Percentiles rank a stretch among this genome's conserved stretches.
Conservation (phyloP, 2,329 filamentous ascomycete genomes). For the Exophiala mesophila region DNA sequence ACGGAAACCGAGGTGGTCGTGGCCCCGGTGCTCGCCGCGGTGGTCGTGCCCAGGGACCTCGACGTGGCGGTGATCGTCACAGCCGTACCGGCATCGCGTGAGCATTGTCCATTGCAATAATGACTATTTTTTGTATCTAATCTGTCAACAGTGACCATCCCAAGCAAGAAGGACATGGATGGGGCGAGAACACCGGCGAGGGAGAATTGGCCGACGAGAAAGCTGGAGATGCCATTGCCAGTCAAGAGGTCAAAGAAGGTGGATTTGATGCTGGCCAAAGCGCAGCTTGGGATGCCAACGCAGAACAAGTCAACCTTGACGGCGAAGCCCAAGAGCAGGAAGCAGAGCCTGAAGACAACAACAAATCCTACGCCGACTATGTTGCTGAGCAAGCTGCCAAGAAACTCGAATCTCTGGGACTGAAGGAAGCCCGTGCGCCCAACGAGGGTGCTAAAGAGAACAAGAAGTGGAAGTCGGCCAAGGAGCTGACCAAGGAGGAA, state of each 20-base stretch:
- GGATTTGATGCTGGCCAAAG: slow-evolving; percentile 35
- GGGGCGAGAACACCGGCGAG: slow-evolving; percentile 76
- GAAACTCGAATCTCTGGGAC: slow-evolving; percentile 62
- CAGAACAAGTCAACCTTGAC: slow-evolving; percentile 19
- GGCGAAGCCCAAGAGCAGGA: slow-evolving; percentile 30
- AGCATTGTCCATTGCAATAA: slow-evolving; percentile 29
- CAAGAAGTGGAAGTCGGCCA: slow-evolving; percentile 50
- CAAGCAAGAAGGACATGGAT: slow-evolving; percentile 67
- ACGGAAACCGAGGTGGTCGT: slow-evolving; percentile 29
- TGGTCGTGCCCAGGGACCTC: slow-evolving; percentile 55
- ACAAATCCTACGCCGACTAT: slow-evolving; percentile 85
- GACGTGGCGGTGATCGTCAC: slow-evolving; percentile 56
- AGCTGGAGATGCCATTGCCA: slow-evolving; percentile 82
- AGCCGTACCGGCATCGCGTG: slow-evolving; percentile 58
- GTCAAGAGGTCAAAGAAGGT: slow-evolving; percentile 73
- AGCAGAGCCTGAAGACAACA: slow-evolving; percentile 72
- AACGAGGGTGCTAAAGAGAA: slow-evolving; percentile 85
- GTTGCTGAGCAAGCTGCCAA: slow-evolving; percentile 71
- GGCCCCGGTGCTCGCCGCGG: slow-evolving; percentile 52
- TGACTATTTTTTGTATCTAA: slow-evolving; percentile 25
- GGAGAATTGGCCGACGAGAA: slow-evolving; percentile 88
- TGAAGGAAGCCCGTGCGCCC: slow-evolving; percentile 73
- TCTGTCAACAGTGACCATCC: slow-evolving; percentile 35
- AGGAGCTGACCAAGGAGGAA: slow-evolving; percentile 46
- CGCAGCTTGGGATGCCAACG: slow-evolving; percentile 31